These are phyloP conservation scores for Auricularia auricula-judae DNA, from an alignment of 768 basidiomycete genomes.

Conservation along the genomic window DNA sequence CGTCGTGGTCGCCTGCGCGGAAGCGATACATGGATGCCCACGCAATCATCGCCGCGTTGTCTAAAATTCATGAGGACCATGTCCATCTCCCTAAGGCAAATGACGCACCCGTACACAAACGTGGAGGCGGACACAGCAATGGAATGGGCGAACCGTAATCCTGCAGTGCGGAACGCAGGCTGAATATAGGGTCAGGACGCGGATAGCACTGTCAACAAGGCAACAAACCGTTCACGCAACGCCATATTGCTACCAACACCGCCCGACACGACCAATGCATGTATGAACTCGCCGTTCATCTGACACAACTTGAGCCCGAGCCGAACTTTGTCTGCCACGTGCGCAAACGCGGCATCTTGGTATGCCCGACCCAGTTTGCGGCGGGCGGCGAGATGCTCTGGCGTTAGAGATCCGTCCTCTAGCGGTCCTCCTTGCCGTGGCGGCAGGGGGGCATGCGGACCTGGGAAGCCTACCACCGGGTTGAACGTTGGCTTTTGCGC, in stretches of 20 bases:
- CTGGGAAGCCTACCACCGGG: not conserved
- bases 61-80: conserved; percentile 27
- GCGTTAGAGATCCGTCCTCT: not conserved
- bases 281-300: conserved; percentile 31
- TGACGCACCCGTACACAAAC: conserved; percentile 65
- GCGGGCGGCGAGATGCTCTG: conserved; percentile 15
- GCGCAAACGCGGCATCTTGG: conserved; percentile 57
- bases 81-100: not conserved
- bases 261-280: conserved; percentile 72
- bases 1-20: conserved; percentile 45
- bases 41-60: conserved; percentile 95
- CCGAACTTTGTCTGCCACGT: conserved; percentile 64
- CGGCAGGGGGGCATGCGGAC: not conserved
- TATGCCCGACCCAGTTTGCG: conserved; percentile 50
- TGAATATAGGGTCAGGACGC: conserved; percentile 10
- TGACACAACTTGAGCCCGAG: conserved; percentile 39
- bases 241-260: conserved; percentile 85
- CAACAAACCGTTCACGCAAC: conserved; percentile 49
- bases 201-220: not conserved
- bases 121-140: conserved; percentile 63
- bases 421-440: not conserved
- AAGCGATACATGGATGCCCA: conserved; percentile 86
- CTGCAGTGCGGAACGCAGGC: conserved; percentile 22
- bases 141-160: conserved; percentile 23
- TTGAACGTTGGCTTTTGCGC: not conserved